Evolutionary conservation across 2,329 filamentous ascomycete species (phyloP).

Genomic region (Scortechinia acanthostroma): DNA sequence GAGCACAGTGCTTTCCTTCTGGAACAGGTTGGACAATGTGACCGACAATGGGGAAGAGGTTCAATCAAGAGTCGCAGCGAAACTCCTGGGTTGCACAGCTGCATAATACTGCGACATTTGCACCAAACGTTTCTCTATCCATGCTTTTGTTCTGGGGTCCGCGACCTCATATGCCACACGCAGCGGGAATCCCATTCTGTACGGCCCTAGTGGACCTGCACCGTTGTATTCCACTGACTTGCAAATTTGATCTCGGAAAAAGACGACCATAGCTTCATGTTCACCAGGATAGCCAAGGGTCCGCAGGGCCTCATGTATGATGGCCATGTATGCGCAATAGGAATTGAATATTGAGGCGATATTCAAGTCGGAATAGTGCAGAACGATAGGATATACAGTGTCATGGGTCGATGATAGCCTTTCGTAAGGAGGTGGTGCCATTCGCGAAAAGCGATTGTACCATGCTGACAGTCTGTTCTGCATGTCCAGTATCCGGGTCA

Average conservation of each 20-base stretch:
- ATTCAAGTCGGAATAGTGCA: background rate
- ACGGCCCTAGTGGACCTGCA: background rate
- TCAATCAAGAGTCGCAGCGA: background rate
- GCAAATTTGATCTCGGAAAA: slow-evolving; percentile 1
- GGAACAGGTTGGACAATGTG: no score
- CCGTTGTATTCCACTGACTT: background rate
- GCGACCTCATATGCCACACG: background rate
- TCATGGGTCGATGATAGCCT: background rate
- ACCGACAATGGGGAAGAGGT: background rate
- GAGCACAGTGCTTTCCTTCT: background rate
- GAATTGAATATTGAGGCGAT: background rate
- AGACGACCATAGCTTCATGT: background rate
- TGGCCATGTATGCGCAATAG: background rate
- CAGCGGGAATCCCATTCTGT: background rate
- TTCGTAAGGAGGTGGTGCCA: background rate
- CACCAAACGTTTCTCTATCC: background rate
- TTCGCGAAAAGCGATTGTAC: background rate
- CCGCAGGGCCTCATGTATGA: background rate
- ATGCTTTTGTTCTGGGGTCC: background rate
- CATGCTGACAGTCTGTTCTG: background rate
- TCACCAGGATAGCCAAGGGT: background rate
- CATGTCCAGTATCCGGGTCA: background rate
- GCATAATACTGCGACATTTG: background rate
- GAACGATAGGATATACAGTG: background rate
- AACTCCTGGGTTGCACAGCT: background rate